Conservation (phyloP, 805 yeast species). For the Candida morakotiae region DNA sequence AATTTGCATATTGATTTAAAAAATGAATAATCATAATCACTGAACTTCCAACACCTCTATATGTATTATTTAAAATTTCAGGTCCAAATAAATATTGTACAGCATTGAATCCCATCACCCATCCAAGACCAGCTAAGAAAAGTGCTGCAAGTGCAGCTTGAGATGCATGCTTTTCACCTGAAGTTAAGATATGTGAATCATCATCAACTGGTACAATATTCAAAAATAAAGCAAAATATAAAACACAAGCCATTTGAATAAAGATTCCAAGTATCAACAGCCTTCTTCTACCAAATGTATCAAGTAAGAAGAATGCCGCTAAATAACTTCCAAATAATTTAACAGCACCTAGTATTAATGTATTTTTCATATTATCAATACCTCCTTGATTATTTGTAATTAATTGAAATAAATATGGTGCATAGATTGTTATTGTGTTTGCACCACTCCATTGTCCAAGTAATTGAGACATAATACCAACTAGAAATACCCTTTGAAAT, state of each 20-base stretch:
- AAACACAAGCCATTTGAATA: conserved; percentile 38
- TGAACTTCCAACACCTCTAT: conserved; percentile 44
- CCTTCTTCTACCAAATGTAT: conserved; percentile 45
- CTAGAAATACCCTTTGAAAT: conserved; percentile 38
- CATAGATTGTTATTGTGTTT: conserved; percentile 49
- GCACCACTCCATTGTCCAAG: conserved; percentile 56
- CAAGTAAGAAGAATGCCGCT: conserved; percentile 48
- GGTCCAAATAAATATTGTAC: conserved; percentile 49
- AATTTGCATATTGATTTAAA: conserved; percentile 50
- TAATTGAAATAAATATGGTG: conserved; percentile 44
- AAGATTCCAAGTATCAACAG: conserved; percentile 43
- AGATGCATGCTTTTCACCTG: conserved; percentile 33
- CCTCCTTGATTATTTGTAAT: conserved; percentile 36
- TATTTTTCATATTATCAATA: conserved; percentile 37
- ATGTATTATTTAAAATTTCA: conserved; percentile 47
- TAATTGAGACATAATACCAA: conserved; percentile 39
- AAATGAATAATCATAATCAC: conserved; percentile 50
- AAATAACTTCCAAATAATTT: conserved; percentile 44
- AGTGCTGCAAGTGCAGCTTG: conserved; percentile 46
- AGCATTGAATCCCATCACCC: conserved; percentile 55
- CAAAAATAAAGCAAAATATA: conserved; percentile 45
- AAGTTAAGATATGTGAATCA: conserved; percentile 18
- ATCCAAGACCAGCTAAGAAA: conserved; percentile 46
- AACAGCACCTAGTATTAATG: conserved; percentile 47
- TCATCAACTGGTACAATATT: conserved; percentile 37